Evolutionary conservation across 495 filamentous ascomycete genomes (phyloP).

Genomic region (Rhizodiscina lignyota): DNA sequence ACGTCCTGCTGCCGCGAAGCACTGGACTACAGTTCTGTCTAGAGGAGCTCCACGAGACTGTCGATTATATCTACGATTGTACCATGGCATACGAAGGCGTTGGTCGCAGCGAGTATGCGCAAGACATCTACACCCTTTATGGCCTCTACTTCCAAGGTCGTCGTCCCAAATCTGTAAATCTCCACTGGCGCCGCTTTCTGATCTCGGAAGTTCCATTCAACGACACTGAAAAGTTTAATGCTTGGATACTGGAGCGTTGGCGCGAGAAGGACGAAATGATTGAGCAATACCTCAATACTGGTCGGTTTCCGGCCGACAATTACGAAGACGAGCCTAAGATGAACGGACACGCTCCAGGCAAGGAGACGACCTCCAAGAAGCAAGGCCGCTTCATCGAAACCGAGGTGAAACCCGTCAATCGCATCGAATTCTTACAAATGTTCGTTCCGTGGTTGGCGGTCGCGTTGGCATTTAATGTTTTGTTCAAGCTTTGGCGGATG

Average conservation of each 20-base stretch:
- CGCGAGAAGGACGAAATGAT: slow-evolving; percentile 64
- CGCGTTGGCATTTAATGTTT: slow-evolving; percentile 12
- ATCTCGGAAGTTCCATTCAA: slow-evolving; percentile 50
- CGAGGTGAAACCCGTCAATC: slow-evolving; percentile 32
- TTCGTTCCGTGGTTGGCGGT: slow-evolving; percentile 17
- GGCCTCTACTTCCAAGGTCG: slow-evolving; percentile 61
- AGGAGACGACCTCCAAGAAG: slow-evolving; percentile 13
- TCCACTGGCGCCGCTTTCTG: slow-evolving; percentile 64
- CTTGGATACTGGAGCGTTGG: slow-evolving; percentile 65
- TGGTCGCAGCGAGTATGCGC: slow-evolving; percentile 54
- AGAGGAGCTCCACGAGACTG: slow-evolving; percentile 48
- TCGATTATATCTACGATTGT: slow-evolving; percentile 74
- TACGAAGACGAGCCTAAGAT: slow-evolving; percentile 23
- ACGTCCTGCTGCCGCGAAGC: slow-evolving; percentile 55
- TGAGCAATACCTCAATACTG: slow-evolving; percentile 50
- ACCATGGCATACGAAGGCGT: slow-evolving; percentile 75
- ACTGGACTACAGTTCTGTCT: slow-evolving; percentile 65
- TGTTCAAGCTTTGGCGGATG: slow-evolving; percentile 10
- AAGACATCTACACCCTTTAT: slow-evolving; percentile 57
- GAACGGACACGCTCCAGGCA: slow-evolving; percentile 11
- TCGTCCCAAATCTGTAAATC: slow-evolving; percentile 69
- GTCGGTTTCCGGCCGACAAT: slow-evolving; percentile 49
- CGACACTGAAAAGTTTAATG: slow-evolving; percentile 42
- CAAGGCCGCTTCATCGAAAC: slow-evolving; percentile 42
- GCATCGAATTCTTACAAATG: slow-evolving; percentile 24